These are phyloP conservation scores for Stentor roeselii DNA, from an alignment of 73 alveolate species.

Conservation along the genomic window DNA sequence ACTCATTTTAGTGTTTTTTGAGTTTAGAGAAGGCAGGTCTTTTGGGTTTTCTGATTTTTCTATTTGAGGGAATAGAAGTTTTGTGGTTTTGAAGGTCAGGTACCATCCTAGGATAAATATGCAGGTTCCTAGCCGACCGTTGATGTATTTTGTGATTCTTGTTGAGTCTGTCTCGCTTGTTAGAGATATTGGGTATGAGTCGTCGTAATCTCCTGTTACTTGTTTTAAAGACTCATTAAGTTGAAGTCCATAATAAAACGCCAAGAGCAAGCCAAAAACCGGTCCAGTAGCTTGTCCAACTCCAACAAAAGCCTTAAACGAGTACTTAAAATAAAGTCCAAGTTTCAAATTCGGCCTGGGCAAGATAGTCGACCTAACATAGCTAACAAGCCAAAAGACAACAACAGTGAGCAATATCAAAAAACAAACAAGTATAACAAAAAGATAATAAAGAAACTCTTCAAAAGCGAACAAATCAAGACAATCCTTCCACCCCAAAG, in stretches of 20 bases:
- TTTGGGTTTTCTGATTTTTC: constrained; percentile 22
- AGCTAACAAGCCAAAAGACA: neutral
- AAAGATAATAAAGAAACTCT: neutral
- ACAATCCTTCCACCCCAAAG: constrained; percentile 15
- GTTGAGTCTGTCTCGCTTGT: neutral
- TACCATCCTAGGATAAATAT: constrained; percentile 5
- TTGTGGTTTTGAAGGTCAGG: neutral
- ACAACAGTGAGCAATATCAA: neutral
- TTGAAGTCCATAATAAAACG: neutral
- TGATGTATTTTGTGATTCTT: neutral
- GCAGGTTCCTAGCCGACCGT: constrained; percentile 19
- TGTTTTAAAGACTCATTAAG: neutral
- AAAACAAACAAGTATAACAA: constrained; percentile 8
- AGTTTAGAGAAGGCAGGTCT: neutral
- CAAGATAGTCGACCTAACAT: neutral
- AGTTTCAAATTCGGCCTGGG: constrained; percentile 20
- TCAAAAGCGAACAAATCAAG: constrained; percentile 16
- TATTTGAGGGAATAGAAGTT: neutral
- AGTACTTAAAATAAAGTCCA: constrained; percentile 11
- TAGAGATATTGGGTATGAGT: constrained; percentile 9
- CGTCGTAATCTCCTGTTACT: constrained; percentile 9
- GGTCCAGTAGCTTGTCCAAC: neutral
- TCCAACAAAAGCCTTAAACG: neutral
- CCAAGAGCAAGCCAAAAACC: neutral
- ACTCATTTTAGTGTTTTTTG: neutral